These are phyloP conservation scores for Pinus taeda DNA, from an alignment of 75 land plant genomes.

Conservation along the genomic window DNA sequence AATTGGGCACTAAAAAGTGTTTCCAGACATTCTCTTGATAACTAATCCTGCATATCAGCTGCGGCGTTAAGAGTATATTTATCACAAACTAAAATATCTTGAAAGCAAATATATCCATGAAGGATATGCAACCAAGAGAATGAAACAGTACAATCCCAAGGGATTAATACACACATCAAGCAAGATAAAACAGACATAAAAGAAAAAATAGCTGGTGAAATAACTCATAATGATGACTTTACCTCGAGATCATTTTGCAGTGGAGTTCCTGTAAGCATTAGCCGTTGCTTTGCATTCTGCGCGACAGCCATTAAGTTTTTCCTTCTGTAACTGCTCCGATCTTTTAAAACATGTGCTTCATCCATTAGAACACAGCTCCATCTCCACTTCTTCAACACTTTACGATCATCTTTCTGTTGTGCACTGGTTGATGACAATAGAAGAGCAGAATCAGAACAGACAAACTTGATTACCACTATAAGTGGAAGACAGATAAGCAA, in stretches of 20 bases:
- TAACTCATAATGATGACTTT: constrained; percentile 4
- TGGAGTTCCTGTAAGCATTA: constrained; percentile 97
- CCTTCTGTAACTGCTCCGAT: constrained; percentile 80
- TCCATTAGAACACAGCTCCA: constrained; percentile 99
- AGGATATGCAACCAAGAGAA: not conserved
- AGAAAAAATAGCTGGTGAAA: not conserved
- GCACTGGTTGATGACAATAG: constrained; percentile 38
- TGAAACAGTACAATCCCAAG: not conserved
- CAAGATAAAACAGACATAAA: not conserved
- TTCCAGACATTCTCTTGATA: not conserved
- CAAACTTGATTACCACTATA: not conserved
- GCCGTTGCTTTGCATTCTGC: constrained; percentile 80
- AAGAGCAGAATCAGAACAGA: not conserved
- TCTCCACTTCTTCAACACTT: constrained; percentile 68
- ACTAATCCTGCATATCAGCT: not conserved
- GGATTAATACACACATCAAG: not conserved
- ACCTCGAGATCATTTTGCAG: constrained; percentile 98
- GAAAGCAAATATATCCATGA: not conserved
- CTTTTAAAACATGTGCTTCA: constrained; percentile 99
- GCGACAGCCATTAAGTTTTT: constrained; percentile 86
- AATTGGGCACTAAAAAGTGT: not conserved
- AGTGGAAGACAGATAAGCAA: not conserved
- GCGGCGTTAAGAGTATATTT: no score
- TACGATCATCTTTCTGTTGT: constrained; percentile 96
- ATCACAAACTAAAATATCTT: not conserved